phyloP scores from a whole-genome alignment of 768 basidiomycete genomes.

The Mycena belliarum region DNA sequence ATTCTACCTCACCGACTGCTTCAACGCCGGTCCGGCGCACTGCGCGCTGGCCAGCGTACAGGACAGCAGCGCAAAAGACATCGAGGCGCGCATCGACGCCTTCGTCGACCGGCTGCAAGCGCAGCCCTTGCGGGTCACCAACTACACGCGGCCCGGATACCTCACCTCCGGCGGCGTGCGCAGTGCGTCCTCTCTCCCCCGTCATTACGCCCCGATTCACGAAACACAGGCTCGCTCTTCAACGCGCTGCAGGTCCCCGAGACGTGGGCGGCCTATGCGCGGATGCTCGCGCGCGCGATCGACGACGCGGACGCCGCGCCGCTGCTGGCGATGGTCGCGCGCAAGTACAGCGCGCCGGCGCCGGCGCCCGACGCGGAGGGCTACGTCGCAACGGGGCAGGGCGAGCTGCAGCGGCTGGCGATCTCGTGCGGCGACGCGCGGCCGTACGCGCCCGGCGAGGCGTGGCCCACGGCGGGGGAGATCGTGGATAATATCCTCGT shows the following conservation, averaged over 20 bases:
- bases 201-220: neutral
- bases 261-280: neutral
- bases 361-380: constrained; percentile 11
- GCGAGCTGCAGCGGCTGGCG: constrained; percentile 7
- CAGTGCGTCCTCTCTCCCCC: neutral
- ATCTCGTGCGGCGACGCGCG: constrained; percentile 21
- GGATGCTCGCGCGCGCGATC: constrained; percentile 11
- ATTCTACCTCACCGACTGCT: constrained; percentile 16
- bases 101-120: constrained; percentile 13
- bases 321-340: neutral
- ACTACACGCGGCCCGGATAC: constrained; percentile 15
- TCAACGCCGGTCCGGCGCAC: constrained; percentile 9
- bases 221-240: constrained; percentile 6
- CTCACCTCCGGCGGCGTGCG: constrained; percentile 20
- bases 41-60: constrained; percentile 2
- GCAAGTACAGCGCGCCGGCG: neutral
- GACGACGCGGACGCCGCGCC: constrained; percentile 1
- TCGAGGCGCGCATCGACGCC: constrained; percentile 14
- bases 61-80: constrained; percentile 4
- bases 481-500: constrained; percentile 18
- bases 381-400: constrained; percentile 14
- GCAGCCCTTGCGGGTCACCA: constrained; percentile 13
- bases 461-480: constrained; percentile 15
- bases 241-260: constrained; percentile 13
- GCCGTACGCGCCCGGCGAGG: neutral